Conservation (phyloP, 2,329 filamentous ascomycete genomes). For the Xylariales sp. region DNA sequence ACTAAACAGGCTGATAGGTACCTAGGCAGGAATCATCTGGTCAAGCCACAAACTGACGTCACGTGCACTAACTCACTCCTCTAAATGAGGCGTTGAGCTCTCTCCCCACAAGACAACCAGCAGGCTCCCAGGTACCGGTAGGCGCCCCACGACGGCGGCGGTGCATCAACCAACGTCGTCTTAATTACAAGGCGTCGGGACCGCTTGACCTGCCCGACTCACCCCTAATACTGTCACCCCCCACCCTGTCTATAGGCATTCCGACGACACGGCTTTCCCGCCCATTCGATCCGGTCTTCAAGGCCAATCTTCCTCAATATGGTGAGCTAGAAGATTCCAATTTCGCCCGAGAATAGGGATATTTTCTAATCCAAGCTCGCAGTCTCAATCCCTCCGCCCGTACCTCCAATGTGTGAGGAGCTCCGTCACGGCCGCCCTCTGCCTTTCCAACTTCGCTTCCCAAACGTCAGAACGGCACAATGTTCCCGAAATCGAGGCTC, state of each 20-base stretch:
- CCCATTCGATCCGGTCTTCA: conserved; percentile 22
- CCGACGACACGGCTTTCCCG: conserved; percentile 18
- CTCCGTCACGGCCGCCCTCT: conserved; percentile 92
- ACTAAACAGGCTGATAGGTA: too few relatives aligned
- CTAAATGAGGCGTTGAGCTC: conserved; percentile 1
- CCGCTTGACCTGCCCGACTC: conserved; percentile 31
- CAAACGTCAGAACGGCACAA: conserved; percentile 97
- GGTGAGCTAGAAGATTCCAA: conserved; percentile 38
- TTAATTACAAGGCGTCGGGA: conserved; percentile 36
- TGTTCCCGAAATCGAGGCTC: conserved; percentile 95
- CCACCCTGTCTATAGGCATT: conserved; percentile 28
- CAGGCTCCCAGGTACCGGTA: conserved; percentile 3
- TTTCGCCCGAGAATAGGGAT: neutral
- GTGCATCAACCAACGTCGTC: conserved; percentile 37
- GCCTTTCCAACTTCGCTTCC: conserved; percentile 95
- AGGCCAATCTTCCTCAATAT: conserved; percentile 35
- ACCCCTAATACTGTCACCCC: conserved; percentile 27
- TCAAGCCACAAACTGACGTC: conserved; percentile 40
- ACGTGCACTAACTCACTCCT: conserved; percentile 29
- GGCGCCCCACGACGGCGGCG: conserved; percentile 40
- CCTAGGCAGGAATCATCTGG: neutral
- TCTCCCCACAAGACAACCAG: conserved; percentile 3
- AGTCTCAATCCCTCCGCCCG: conserved; percentile 96
- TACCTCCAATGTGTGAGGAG: conserved; percentile 97
- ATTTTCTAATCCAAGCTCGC: conserved; percentile 41